Evolutionary conservation across 2,329 filamentous ascomycete species (phyloP).

Genomic region (Colletotrichum endophyticum): DNA sequence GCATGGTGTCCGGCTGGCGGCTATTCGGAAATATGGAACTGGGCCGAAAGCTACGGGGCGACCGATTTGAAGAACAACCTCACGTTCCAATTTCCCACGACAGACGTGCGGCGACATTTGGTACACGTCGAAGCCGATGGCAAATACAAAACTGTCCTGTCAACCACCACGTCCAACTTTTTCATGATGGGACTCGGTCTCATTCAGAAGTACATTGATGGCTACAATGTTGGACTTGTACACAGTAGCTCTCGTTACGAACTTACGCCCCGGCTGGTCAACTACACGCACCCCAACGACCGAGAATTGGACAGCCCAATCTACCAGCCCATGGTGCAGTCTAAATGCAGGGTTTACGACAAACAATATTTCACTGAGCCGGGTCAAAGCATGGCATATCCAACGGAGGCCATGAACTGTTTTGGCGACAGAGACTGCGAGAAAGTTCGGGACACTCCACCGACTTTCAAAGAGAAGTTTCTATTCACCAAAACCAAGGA

Average conservation of each 20-base stretch:
- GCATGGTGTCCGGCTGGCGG: neutral
- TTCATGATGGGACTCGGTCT: neutral
- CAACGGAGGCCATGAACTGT: neutral
- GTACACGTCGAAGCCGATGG: neutral
- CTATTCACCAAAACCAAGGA: neutral
- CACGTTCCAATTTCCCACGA: neutral
- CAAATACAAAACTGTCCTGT: neutral
- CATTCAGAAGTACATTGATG: neutral
- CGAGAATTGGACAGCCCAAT: neutral
- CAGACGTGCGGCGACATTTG: neutral
- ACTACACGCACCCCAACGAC: neutral
- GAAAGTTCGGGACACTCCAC: neutral
- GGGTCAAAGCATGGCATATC: neutral
- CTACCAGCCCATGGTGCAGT: neutral
- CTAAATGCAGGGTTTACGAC: neutral
- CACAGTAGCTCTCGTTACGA: neutral
- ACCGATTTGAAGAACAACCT: neutral
- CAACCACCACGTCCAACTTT: neutral
- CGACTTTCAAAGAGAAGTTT: neutral
- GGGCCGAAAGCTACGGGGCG: neutral
- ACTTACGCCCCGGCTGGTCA: neutral
- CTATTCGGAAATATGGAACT: neutral
- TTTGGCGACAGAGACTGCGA: neutral
- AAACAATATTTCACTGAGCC: neutral
- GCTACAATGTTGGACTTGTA: neutral